phyloP scores from a whole-genome alignment of 345 rosid species.

The Aquilaria malaccensis region DNA sequence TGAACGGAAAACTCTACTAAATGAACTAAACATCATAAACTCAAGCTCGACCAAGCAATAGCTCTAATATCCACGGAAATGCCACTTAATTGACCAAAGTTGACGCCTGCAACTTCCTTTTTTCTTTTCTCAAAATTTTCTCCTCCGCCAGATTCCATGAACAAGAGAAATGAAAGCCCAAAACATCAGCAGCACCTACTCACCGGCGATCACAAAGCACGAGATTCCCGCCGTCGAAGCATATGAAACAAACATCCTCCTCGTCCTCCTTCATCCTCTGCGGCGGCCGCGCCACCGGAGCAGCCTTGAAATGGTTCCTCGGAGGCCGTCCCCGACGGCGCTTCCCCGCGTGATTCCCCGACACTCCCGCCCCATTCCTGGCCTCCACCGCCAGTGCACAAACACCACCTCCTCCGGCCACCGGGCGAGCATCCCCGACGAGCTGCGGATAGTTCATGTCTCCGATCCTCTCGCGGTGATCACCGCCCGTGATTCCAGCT shows the following conservation, averaged over 20 bases:
- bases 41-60: constrained; percentile 1
- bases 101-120: not conserved
- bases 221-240: constrained; percentile 96
- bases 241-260: constrained; percentile 96
- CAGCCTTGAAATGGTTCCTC: constrained; percentile 20
- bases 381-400: constrained; percentile 20
- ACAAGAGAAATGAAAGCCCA: not conserved
- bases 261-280: constrained; percentile 47
- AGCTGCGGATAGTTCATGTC: constrained; percentile 34
- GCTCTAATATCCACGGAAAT: not conserved
- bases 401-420: constrained; percentile 7
- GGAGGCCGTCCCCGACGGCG: constrained; percentile 84
- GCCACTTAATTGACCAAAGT: not conserved
- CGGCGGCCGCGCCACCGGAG: constrained; percentile 9
- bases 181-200: constrained; percentile 16
- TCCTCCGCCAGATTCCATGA: constrained; percentile 1
- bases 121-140: not conserved
- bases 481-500: constrained; percentile 40
- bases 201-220: constrained; percentile 99
- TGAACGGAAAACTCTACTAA: too few relatives aligned
- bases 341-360: constrained; percentile 29
- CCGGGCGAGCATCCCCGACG: constrained; percentile 19
- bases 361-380: constrained; percentile 13
- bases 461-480: constrained; percentile 42
- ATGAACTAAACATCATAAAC: not conserved